Evolutionary conservation across 78 protist species (phyloP), one percentile per base, ranked within the genome.

Genomic region (Polysphondylium violaceum): DNA sequence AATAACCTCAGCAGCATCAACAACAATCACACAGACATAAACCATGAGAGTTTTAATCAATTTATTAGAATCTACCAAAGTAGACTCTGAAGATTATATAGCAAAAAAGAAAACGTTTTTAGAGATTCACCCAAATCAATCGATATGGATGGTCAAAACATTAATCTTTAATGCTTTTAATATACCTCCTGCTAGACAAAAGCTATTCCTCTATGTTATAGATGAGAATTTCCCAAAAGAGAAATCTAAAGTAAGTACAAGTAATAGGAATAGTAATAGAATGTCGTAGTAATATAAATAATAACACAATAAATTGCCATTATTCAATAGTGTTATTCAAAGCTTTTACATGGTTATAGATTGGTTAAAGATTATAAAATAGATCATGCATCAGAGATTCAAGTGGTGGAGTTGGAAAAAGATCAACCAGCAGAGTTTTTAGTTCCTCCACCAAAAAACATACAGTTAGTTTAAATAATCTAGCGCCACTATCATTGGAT

Each of bases 71-170:
- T n/a, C n/a, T n/a, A n/a, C n/a, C n/a, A n/a, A n/a, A n/a, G n/a
- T n/a, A n/a, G n/a, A n/a, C n/a, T n/a, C n/a, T n/a, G n/a, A n/a
- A n/a, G n/a, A n/a, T n/a, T n/a, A n/a, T n/a, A n/a, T n/a, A n/a
- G n/a, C n/a, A n/a, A 81, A 56, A n/a, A 55, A 51, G 36, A 83
- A 83, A 58, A 31, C 43, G 43, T 83, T 83, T 33, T 29, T 83
- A 44, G 91, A 83, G 43, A 58, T 83, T 27, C 91, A 59, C 19
- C 77, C 77, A 27, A 69, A 83, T n/a, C 91, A 83, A 69, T 83
- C 74, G 64, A 59, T 83, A 19, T 83, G 91, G 91, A 71, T 83
- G 74, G 12, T 83, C 1, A 83, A 83, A 27, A 83, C 91, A 3
- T 63, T 40, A 5, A 56, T 83, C 23, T 83, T 83, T 35, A 59